Evolutionary conservation across 2,329 filamentous ascomycete species (phyloP).

Genomic region (Sarocladium oryzae): DNA sequence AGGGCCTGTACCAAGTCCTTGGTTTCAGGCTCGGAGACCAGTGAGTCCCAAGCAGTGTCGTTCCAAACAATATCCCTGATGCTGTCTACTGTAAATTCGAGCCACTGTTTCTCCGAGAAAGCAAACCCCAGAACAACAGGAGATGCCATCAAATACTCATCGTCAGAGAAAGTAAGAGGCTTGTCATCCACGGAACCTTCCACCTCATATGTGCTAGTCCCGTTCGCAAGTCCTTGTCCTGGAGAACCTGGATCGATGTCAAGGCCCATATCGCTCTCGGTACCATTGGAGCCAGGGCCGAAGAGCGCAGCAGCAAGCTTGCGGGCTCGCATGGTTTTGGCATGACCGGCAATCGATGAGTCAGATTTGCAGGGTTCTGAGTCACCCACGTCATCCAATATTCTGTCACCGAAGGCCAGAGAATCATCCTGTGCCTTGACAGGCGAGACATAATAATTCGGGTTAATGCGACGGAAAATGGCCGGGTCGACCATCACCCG

Average conservation of each 20-base stretch:
- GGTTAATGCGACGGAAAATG: constrained; percentile 76
- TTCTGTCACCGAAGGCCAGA: constrained; percentile 38
- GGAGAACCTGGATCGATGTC: background rate
- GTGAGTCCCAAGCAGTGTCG: constrained; percentile 70
- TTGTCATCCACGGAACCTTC: constrained; percentile 23
- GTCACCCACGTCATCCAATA: constrained; percentile 40
- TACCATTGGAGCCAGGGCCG: background rate
- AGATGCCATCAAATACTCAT: constrained; percentile 77
- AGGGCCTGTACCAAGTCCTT: constrained; percentile 66
- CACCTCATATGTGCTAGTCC: constrained; percentile 24
- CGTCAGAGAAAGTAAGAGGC: constrained; percentile 60
- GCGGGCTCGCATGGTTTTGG: background rate
- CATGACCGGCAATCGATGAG: constrained; percentile 19
- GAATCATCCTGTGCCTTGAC: constrained; percentile 61
- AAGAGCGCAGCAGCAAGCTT: background rate
- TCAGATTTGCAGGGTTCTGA: constrained; percentile 30
- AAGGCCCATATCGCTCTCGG: background rate
- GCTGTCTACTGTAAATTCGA: constrained; percentile 76
- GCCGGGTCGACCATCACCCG: constrained; percentile 83
- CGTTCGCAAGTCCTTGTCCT: constrained; percentile 13
- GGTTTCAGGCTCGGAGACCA: constrained; percentile 61
- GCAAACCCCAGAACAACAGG: constrained; percentile 82
- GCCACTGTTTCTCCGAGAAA: constrained; percentile 84
- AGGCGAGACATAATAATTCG: constrained; percentile 73
- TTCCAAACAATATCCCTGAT: constrained; percentile 82